phyloP scores from a whole-genome alignment of 2,329 filamentous ascomycete species.

The Colletotrichum trifolii region DNA sequence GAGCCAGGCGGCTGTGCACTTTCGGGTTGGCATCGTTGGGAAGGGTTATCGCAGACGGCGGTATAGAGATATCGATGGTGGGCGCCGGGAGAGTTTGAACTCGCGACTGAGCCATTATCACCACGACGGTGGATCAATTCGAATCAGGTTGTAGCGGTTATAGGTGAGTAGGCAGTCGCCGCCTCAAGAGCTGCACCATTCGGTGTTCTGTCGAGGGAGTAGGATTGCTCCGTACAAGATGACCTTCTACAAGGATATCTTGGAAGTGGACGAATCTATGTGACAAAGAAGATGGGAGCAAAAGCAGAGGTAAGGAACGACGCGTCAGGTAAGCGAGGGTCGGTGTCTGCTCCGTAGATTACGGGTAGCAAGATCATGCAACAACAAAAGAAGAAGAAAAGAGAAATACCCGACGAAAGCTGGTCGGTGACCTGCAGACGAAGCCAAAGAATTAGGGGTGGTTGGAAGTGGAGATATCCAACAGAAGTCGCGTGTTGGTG shows the following conservation, averaged over 20 bases:
- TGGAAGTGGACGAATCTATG: no score
- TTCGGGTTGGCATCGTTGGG: constrained; percentile 42
- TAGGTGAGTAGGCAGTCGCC: constrained; percentile 23
- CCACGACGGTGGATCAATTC: constrained; percentile 8
- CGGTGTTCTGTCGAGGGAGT: constrained; percentile 11
- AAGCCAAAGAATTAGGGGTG: constrained; percentile 27
- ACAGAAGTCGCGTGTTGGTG: constrained; percentile 25
- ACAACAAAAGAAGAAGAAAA: neutral
- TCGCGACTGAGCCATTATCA: constrained; percentile 34
- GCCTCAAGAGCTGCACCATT: constrained; percentile 28
- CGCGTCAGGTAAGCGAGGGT: no score
- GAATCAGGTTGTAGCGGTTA: constrained; percentile 16
- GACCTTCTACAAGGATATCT: no score
- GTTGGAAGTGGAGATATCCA: constrained; percentile 36
- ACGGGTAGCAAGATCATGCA: neutral
- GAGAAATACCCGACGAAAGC: constrained; percentile 2
- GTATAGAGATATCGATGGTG: constrained; percentile 39
- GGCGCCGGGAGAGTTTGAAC: constrained; percentile 30
- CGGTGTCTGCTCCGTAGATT: no score
- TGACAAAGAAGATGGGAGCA: no score
- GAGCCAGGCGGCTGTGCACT: constrained; percentile 57
- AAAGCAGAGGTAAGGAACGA: no score
- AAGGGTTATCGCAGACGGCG: constrained; percentile 34
- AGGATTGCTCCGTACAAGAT: neutral
- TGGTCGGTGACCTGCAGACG: neutral